Base-by-base conservation (phyloP, 352 stramenopile genomes). In the Pythium plurisporium region DNA sequence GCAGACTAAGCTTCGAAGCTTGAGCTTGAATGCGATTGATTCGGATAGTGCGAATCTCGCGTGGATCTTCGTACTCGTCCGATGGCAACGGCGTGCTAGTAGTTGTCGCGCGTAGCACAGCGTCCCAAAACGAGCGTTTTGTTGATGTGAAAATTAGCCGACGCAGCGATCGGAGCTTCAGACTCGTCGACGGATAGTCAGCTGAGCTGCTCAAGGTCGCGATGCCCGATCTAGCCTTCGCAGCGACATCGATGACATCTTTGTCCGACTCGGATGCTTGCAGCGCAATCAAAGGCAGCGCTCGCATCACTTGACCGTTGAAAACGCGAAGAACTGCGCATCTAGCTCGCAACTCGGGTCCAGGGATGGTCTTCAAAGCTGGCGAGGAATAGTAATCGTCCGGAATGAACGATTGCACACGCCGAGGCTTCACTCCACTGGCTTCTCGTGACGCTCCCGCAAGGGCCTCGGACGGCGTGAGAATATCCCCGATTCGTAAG, bases 61-160 rank as follows among this genome's bases (percentile, higher is more conserved):
- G 88, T 15, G 97, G 97, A 26, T 98, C 81, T 71, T 99, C 96
- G 69, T 99, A 99, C 63, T 99, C 97, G 62, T 99, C 97, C 37
- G 97, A 96, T 42, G 96, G 97, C 6, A 98, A 76, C 20, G 96
- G 87, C 12, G 97, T 99, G 42, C 91, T 96, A 4, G 95, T 98
- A 25, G 96, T 98, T 15, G 97, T 99, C 33, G 88, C 80, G 37
- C 93, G 82, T 31, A 99, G 72, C 6, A 99, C 84, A 36, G 82
- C 84, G 46, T 98, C 84, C 74, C 97, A 97, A 56, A 98, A 96
- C n/a, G 76, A 75, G 23, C 76, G 76, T 58, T 99, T 99, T 5
- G 92, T 96, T 52, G 80, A 95, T 1, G 86, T 96, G 50, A 96
- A 96, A 22, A 95, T 61, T 20, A 96, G 61, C 7, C 82, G 78